Conservation (phyloP, 345 rosid genomes). For the Camelina neglecta region DNA sequence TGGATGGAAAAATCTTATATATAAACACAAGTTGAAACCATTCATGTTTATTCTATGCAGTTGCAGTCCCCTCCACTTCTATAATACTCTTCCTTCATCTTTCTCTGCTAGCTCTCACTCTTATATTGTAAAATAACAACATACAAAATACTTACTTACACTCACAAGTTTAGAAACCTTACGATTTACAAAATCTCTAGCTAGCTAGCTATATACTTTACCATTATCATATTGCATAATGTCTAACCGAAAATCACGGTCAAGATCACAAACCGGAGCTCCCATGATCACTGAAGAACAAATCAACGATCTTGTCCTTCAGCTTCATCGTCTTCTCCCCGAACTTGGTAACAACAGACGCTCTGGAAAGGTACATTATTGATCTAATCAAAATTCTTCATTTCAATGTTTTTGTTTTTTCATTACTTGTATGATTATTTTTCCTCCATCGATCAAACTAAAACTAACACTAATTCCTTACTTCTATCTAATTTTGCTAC, state of each 20-base stretch:
- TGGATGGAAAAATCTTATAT: conserved; percentile 25
- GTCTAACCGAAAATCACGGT: conserved; percentile 85
- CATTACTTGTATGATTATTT: neutral
- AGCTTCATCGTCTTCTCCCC: conserved; percentile 86
- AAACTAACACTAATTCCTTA: neutral
- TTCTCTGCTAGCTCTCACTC: neutral
- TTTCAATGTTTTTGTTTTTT: neutral
- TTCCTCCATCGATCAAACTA: neutral
- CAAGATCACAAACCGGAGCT: conserved; percentile 62
- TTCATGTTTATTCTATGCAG: conserved; percentile 28
- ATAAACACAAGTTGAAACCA: conserved; percentile 37
- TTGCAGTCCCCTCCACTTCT: conserved; percentile 26
- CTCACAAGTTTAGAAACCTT: conserved; percentile 4
- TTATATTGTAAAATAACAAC: conserved; percentile 8
- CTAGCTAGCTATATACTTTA: conserved; percentile 12
- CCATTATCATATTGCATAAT: conserved; percentile 38
- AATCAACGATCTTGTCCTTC: conserved; percentile 86
- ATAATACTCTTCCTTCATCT: neutral
- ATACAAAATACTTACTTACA: conserved; percentile 13
- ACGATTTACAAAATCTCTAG: neutral
- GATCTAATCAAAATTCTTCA: conserved; percentile 1
- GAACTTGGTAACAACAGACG: conserved; percentile 65
- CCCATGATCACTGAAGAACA: conserved; percentile 89
- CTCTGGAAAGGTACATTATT: conserved; percentile 62
- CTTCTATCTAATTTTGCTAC: neutral